Conservation (phyloP, 768 basidiomycete genomes). For the Suillus hirtellus region DNA sequence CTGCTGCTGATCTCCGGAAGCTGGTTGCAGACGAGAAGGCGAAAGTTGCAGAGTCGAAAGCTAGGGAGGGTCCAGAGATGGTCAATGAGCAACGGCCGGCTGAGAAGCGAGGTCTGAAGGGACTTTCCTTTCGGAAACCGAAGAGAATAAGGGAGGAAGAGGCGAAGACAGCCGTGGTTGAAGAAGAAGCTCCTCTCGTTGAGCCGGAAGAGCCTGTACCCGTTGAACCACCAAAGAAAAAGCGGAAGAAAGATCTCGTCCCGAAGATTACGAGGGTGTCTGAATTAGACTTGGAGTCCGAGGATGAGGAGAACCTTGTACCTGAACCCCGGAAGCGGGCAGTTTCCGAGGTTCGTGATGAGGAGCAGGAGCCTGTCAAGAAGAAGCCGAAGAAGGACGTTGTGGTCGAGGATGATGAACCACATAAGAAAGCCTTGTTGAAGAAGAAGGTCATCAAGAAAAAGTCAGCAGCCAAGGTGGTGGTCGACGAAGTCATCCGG, state of each 20-base stretch:
- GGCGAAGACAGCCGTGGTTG: slow-evolving; percentile 21
- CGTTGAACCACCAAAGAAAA: slow-evolving; percentile 56
- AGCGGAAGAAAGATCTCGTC: slow-evolving; percentile 49
- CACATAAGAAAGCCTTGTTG: slow-evolving; percentile 23
- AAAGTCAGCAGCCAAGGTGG: slow-evolving; percentile 32
- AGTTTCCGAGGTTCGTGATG: slow-evolving; percentile 41
- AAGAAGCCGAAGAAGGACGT: slow-evolving; percentile 39
- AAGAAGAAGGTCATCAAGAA: slow-evolving; percentile 41
- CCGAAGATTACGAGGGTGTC: slow-evolving; percentile 36
- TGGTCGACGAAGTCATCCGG: slow-evolving; percentile 52
- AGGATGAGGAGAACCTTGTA: slow-evolving; percentile 49
- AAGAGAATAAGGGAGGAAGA: slow-evolving; percentile 41
- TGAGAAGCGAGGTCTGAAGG: slow-evolving; percentile 45
- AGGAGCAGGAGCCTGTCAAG: slow-evolving; percentile 42
- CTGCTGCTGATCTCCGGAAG: slow-evolving; percentile 52
- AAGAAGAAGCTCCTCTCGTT: slow-evolving; percentile 28
- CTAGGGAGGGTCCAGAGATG: slow-evolving; percentile 27
- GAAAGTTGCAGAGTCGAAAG: slow-evolving; percentile 32
- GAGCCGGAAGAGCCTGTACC: slow-evolving; percentile 36
- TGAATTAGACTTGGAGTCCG: slow-evolving; percentile 57
- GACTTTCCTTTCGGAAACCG: slow-evolving; percentile 45
- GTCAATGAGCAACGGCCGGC: slow-evolving; percentile 49
- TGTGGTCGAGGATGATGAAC: slow-evolving; percentile 27
- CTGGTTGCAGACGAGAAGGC: slow-evolving; percentile 55
- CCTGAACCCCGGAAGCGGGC: slow-evolving; percentile 45